Evolutionary conservation across 306 rosid genomes (phyloP).

Genomic region (Pterocarpus santalinus): DNA sequence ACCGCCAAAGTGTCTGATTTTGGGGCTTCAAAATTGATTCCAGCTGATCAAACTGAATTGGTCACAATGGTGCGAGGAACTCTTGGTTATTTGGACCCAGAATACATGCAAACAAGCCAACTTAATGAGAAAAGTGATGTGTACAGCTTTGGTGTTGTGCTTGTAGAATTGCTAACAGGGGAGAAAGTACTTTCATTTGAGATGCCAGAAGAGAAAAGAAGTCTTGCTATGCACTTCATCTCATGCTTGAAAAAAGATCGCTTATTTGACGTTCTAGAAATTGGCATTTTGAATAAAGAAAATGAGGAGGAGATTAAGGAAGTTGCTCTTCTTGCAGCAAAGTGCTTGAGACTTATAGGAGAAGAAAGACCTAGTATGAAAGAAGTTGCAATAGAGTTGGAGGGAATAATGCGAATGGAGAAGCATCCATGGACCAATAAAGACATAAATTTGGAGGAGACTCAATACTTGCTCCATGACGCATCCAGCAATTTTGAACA

Average conservation of each 20-base stretch:
- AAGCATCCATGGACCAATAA: conserved; percentile 14
- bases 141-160: conserved; percentile 62
- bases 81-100: conserved; percentile 58
- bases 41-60: conserved; percentile 51
- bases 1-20: conserved; percentile 61
- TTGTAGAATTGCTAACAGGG: conserved; percentile 52
- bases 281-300: conserved; percentile 26
- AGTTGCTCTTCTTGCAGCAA: conserved; percentile 42
- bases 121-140: conserved; percentile 62
- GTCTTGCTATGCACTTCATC: conserved; percentile 38
- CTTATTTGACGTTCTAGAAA: conserved; percentile 44
- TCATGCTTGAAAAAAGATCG: conserved; percentile 43
- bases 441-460: conserved; percentile 21
- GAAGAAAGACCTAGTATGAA: conserved; percentile 61
- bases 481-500: conserved; percentile 17
- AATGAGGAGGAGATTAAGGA: conserved; percentile 43
- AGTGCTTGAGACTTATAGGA: conserved; percentile 51
- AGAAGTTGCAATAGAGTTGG: conserved; percentile 58
- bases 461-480: conserved; percentile 6
- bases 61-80: conserved; percentile 64
- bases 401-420: conserved; percentile 40
- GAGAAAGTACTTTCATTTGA: conserved; percentile 43
- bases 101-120: conserved; percentile 49
- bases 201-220: conserved; percentile 36
- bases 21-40: conserved; percentile 57